Conservation (phyloP, 305 asterid genomes). For the Fraxinus greggii region DNA sequence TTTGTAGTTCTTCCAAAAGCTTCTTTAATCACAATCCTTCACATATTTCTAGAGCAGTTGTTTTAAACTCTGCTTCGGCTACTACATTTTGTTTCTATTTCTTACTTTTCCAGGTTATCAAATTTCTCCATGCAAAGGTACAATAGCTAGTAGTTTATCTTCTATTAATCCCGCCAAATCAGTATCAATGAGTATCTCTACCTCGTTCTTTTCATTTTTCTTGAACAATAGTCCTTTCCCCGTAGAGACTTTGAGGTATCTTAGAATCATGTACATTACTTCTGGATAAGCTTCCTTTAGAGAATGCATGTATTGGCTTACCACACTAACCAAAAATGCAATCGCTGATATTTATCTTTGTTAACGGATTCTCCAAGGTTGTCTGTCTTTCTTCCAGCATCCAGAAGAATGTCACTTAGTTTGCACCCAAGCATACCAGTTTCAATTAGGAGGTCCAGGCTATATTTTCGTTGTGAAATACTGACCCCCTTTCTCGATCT, state of each 20-base stretch:
- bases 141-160: background rate
- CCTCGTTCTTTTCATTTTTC: background rate
- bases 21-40: background rate
- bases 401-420: background rate
- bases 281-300: background rate
- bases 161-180: background rate
- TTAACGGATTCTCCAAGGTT: background rate
- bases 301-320: background rate
- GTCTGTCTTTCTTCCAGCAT: background rate
- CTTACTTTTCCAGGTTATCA: background rate
- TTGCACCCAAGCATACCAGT: background rate
- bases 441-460: background rate
- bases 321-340: background rate
- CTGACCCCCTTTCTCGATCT: background rate
- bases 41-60: background rate
- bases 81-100: background rate
- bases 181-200: background rate
- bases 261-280: background rate
- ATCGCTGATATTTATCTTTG: background rate
- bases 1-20: background rate
- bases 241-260: background rate
- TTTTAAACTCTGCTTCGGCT: background rate
- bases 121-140: too few species aligned
- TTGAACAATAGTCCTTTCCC: background rate
- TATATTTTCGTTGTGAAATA: background rate